Evolutionary conservation across 805 yeast species (phyloP), one percentile per base, ranked within the genome.

Genomic region (Priceomyces haplophilus): DNA sequence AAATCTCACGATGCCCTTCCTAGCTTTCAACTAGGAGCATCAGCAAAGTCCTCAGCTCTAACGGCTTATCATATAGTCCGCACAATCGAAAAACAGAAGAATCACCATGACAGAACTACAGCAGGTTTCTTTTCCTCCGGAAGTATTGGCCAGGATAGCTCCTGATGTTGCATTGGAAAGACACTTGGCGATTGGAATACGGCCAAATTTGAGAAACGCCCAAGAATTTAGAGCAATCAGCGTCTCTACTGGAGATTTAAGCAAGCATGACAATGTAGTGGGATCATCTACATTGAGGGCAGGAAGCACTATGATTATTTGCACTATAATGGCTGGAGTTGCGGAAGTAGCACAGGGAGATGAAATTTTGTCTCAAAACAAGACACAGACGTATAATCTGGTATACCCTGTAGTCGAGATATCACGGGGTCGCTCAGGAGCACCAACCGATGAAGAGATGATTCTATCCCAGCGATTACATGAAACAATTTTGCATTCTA

Each of bases 391-490:
- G n/a, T 62, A 47, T 44, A 46, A 63, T 4, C 53, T 74, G 1
- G 68, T 87, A 0, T 85, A 78, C 56, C 91, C 95, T 0, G 80
- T 83, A 12, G 88, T 88, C 6, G 89, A 85, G 48, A 79, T 87
- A 7, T 78, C 82, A 44, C 68, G 89, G 41, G 96, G 96, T 23
- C 72, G 88, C 41, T 58, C 67, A 7, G 93, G 95, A 11, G 86
- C 88, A 0, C 95, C 96, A 21, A 80, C 90, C 1, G 86, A 82
- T 52, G 96, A 88, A 62, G 96, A 88, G 58, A 86, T 85, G 81
- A 79, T 76, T 23, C 55, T 84, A 16, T 78, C 87, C 1, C 95
- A 87, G 58, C 68, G 68, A 44, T 52, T 86, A 18, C 79, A 80
- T 52, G 85, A 85, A 49, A 66, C 77, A 4, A 58, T 88, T 4